phyloP scores from a whole-genome alignment of 1,139 yeast species.

The Geotrichum phurueaensis region DNA sequence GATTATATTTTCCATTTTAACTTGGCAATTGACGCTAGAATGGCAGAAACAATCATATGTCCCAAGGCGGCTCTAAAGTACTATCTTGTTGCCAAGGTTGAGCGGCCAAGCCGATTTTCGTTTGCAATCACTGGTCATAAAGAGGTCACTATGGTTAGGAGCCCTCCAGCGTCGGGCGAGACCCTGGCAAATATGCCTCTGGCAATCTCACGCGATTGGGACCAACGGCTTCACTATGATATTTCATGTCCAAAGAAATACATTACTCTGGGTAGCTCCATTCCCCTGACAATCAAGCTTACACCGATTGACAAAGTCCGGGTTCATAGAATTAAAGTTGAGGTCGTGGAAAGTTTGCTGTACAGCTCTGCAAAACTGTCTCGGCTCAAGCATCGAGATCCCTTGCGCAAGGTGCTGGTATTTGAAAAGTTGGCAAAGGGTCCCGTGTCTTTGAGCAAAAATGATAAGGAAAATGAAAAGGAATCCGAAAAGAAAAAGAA shows the following conservation, averaged over 20 bases:
- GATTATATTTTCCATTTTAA: conserved; percentile 76
- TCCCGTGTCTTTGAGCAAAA: background rate
- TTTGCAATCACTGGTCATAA: conserved; percentile 31
- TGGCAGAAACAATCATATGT: conserved; percentile 65
- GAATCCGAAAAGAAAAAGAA: background rate
- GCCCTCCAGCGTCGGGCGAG: conserved; percentile 71
- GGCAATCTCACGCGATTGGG: conserved; percentile 79
- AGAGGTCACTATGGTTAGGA: conserved; percentile 49
- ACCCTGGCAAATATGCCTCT: conserved; percentile 73
- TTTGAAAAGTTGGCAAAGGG: conserved; percentile 25
- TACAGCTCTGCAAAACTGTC: conserved; percentile 43
- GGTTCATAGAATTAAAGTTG: conserved; percentile 66
- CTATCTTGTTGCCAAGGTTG: conserved; percentile 32
- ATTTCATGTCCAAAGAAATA: conserved; percentile 72
- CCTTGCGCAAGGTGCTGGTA: conserved; percentile 28
- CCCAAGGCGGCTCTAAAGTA: conserved; percentile 39
- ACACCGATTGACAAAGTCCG: conserved; percentile 64
- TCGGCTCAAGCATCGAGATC: conserved; percentile 28
- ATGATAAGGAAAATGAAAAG: background rate
- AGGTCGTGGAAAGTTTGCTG: conserved; percentile 64
- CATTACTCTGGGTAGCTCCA: conserved; percentile 62
- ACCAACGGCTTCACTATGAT: conserved; percentile 70
- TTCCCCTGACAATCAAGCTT: conserved; percentile 58
- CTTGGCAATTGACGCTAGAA: conserved; percentile 57
- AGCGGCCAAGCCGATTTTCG: conserved; percentile 33